Base-by-base conservation (phyloP, 208 protist species). In the Crithidia expoeki region DNA sequence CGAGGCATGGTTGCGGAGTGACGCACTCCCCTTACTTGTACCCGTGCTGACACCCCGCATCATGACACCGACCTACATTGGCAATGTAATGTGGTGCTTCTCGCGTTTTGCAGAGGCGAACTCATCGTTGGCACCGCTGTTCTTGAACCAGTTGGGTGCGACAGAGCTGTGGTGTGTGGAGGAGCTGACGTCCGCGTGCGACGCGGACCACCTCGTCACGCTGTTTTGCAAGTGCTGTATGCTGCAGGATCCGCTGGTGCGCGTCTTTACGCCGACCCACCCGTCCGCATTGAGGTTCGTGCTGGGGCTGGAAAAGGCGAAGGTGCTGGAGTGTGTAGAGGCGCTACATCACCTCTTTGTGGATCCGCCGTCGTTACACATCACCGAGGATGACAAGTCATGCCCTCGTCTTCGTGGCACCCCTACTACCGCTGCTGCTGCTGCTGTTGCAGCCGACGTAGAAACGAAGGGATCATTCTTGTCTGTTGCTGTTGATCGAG, bases 151-250 rank as follows among this genome's bases (percentile, higher is more conserved):
- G 33, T 71, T 93, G n/a, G 86, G 87, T 12, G 68, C 73, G 50
- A 88, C 85, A 16, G 74, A 83, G 55, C 67, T 94, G 32, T 94
- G 90, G 88, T 74, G 57, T 2, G 62, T 67, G 17, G 51, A 76
- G 25, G 66, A 88, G 40, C 72, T 91, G 1, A 76, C 66, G 25
- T 66, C 81, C 9, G 79, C 83, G 27, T 84, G 82, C 51, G 79
- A 75, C 21, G 63, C 69, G 17, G 76, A 90, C 10, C 74, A 87
- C 44, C 68, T 92, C 17, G 74, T 60, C 27, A 79, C 79, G 27
- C 60, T 95, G 27, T 95, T 89, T 73, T 51, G 74, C 49, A 51
- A 72, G 55, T 90, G 85, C 71, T 92, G 88, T 56, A 80, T 76
- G 14, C 52, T 34, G 33, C 87, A 93, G 69, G 71, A 81, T 30